phyloP scores from a whole-genome alignment of 2,329 filamentous ascomycete species.

The Colletotrichum sp. region DNA sequence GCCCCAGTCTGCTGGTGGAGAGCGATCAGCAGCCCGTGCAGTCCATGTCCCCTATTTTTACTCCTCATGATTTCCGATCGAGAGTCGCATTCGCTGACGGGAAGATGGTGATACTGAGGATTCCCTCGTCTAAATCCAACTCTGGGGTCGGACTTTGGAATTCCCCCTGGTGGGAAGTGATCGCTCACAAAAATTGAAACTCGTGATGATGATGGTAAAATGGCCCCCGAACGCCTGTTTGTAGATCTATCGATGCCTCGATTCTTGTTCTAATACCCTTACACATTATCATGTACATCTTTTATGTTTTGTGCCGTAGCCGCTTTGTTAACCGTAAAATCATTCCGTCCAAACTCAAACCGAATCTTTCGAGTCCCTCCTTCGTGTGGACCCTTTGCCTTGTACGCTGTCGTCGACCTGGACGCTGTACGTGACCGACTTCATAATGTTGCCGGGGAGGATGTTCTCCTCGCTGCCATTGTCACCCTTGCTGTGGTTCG shows the following conservation, averaged over 20 bases:
- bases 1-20: neutral
- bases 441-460: constrained; percentile 40
- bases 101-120: neutral
- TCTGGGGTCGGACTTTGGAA: neutral
- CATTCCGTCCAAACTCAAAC: neutral
- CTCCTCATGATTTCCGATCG: neutral
- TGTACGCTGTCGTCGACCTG: constrained; percentile 33
- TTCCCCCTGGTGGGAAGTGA: neutral
- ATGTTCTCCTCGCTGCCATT: constrained; percentile 44
- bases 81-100: neutral
- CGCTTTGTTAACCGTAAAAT: neutral
- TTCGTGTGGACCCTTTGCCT: neutral
- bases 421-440: constrained; percentile 47
- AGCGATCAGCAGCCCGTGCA: constrained; percentile 10
- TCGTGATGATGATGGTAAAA: neutral
- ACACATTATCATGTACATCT: neutral
- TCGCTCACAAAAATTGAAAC: neutral
- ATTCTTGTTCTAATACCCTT: neutral
- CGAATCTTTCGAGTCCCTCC: neutral
- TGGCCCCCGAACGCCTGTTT: neutral
- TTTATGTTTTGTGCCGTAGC: neutral
- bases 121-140: neutral
- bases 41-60: neutral
- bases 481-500: constrained; percentile 22
- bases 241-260: neutral